Conservation (phyloP, 495 filamentous ascomycete genomes). For the Aspergillus olivimuriae region DNA sequence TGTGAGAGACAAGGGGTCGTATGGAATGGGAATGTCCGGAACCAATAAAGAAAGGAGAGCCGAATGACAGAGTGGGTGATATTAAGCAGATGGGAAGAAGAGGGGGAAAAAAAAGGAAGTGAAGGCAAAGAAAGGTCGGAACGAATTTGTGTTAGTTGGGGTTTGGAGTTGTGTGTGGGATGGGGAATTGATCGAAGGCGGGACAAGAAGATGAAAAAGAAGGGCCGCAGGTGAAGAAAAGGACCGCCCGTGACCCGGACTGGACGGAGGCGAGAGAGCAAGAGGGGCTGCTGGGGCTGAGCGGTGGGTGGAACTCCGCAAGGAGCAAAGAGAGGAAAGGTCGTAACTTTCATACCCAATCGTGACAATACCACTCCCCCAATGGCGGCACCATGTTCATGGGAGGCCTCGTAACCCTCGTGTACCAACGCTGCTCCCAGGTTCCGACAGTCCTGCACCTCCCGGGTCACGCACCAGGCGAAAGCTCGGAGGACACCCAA, state of each 20-base stretch:
- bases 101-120: slow-evolving; percentile 19
- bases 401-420: background rate
- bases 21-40: slow-evolving; percentile 22
- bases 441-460: slow-evolving; percentile 13
- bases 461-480: slow-evolving; percentile 31
- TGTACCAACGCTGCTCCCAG: too few relatives aligned
- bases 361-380: background rate
- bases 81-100: slow-evolving; percentile 15
- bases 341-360: background rate
- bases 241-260: slow-evolving; percentile 9
- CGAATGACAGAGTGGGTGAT: slow-evolving; percentile 16
- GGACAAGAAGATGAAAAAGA: slow-evolving; percentile 26
- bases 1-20: slow-evolving; percentile 14
- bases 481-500: slow-evolving; percentile 14
- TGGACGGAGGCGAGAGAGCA: slow-evolving; percentile 17
- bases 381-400: background rate
- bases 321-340: background rate
- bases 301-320: background rate
- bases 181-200: slow-evolving; percentile 23
- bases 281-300: slow-evolving; percentile 15
- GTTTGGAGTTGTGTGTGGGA: slow-evolving; percentile 17
- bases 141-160: slow-evolving; percentile 11
- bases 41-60: slow-evolving; percentile 20
- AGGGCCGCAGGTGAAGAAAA: slow-evolving; percentile 14
- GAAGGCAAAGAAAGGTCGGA: slow-evolving; percentile 14